Evolutionary conservation across 2,329 filamentous ascomycete species (phyloP).

Genomic region (Curvularia sp.): DNA sequence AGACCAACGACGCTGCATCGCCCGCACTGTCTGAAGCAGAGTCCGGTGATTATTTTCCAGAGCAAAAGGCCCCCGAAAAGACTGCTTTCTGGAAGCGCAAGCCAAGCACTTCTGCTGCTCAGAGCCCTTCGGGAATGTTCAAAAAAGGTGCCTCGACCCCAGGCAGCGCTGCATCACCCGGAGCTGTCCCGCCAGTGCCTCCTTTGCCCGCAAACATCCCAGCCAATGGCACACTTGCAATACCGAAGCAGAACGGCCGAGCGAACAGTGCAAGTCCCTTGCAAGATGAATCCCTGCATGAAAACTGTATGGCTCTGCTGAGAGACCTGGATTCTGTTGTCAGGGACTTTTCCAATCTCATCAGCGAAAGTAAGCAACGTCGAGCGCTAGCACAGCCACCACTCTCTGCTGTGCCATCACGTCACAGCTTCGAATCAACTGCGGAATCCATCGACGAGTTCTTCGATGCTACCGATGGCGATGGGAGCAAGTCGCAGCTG

Average conservation of each 20-base stretch:
- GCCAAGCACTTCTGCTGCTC: slow-evolving; percentile 62
- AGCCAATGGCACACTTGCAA: slow-evolving; percentile 40
- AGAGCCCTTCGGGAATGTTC: slow-evolving; percentile 54
- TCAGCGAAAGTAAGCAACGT: slow-evolving; percentile 80
- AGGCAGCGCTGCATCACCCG: slow-evolving; percentile 57
- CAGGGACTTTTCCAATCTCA: slow-evolving; percentile 77
- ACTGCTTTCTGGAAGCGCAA: slow-evolving; percentile 94
- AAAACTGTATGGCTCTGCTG: slow-evolving; percentile 83
- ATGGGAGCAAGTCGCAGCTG: slow-evolving; percentile 64
- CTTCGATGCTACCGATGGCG: slow-evolving; percentile 81
- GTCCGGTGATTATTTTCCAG: slow-evolving; percentile 63
- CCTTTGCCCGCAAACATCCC: slow-evolving; percentile 44
- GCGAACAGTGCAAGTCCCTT: slow-evolving; percentile 51
- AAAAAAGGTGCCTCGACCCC: slow-evolving; percentile 62
- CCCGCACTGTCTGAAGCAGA: slow-evolving; percentile 55
- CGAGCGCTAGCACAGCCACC: slow-evolving; percentile 65
- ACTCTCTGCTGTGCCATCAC: slow-evolving; percentile 51
- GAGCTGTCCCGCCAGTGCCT: slow-evolving; percentile 44
- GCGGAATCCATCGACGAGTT: slow-evolving; percentile 81
- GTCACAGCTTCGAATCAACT: slow-evolving; percentile 77
- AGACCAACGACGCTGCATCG: slow-evolving; percentile 40
- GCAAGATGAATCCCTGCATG: slow-evolving; percentile 72
- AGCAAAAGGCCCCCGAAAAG: slow-evolving; percentile 60
- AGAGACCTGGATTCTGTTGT: slow-evolving; percentile 85
- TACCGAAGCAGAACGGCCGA: slow-evolving; percentile 47